phyloP scores from a whole-genome alignment of 2,329 filamentous ascomycete species.

The Drechslerella coelobrocha region DNA sequence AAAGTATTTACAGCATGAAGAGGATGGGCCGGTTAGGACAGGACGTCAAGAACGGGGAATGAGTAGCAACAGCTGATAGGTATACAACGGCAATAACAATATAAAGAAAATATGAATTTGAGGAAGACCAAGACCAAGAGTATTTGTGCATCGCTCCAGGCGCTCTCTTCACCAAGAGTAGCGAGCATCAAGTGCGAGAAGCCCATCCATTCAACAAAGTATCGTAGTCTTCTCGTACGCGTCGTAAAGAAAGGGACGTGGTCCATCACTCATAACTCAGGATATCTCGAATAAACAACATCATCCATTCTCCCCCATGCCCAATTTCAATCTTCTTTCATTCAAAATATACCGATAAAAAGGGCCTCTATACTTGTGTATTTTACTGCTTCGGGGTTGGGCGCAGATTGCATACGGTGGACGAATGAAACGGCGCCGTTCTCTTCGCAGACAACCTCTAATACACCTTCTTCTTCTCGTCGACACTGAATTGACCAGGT shows the following conservation, averaged over 20 bases:
- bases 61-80: not conserved
- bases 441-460: slow-evolving; percentile 60
- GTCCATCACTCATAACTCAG: slow-evolving; percentile 6
- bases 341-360: no score
- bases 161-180: not conserved
- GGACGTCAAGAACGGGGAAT: not conserved
- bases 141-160: not conserved
- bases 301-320: no score
- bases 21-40: not conserved
- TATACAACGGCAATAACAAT: not conserved
- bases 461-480: slow-evolving; percentile 99
- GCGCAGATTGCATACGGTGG: not conserved
- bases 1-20: slow-evolving; percentile 6
- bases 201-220: no score
- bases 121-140: not conserved
- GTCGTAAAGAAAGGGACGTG: not conserved
- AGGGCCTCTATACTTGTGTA: slow-evolving; percentile 18
- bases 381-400: not conserved
- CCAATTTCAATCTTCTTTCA: no score
- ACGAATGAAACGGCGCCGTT: not conserved
- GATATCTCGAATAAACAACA: not conserved
- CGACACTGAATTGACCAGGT: slow-evolving; percentile 94
- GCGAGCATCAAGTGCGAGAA: no score
- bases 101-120: not conserved
- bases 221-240: no score